A percentile compares a stretch with the other conserved stretches of the same genome.
These are phyloP conservation scores for Phialocephala sp. DNA, from an alignment of 2,329 filamentous ascomycete genomes.

Conservation along the genomic window DNA sequence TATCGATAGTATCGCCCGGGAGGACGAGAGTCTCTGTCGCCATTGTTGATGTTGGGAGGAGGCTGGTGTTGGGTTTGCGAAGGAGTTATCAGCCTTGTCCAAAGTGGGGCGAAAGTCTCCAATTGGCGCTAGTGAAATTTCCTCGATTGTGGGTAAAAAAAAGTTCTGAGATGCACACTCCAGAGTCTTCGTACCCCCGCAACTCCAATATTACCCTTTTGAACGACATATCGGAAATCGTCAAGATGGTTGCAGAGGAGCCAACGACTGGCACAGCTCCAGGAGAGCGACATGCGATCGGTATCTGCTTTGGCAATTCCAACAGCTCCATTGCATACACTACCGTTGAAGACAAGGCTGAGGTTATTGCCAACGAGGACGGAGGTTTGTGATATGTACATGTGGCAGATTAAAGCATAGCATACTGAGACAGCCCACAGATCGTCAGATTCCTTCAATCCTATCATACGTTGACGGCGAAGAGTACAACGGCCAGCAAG, in stretches of 20 bases:
- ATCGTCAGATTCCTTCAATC: slow-evolving; percentile 94
- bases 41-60: slow-evolving; percentile 23
- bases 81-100: slow-evolving; percentile 40
- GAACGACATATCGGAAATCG: not conserved
- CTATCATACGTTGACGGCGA: slow-evolving; percentile 95
- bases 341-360: slow-evolving; percentile 90
- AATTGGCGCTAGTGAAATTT: slow-evolving; percentile 41
- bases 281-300: slow-evolving; percentile 75
- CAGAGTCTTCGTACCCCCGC: slow-evolving; percentile 13
- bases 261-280: slow-evolving; percentile 49
- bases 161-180: slow-evolving; percentile 31
- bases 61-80: not conserved
- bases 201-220: not conserved
- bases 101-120: slow-evolving; percentile 27
- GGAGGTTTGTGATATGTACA: slow-evolving; percentile 68
- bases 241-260: slow-evolving; percentile 41
- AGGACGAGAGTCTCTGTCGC: slow-evolving; percentile 68
- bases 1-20: slow-evolving; percentile 78
- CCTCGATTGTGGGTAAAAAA: slow-evolving; percentile 33
- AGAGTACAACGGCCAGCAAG: slow-evolving; percentile 95
- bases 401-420: not conserved
- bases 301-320: slow-evolving; percentile 97
- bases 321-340: slow-evolving; percentile 98
- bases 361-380: slow-evolving; percentile 99
- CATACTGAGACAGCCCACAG: slow-evolving; percentile 51